These are phyloP conservation scores for Zarea fungicola DNA, from an alignment of 2,329 filamentous ascomycete genomes.

Conservation along the genomic window DNA sequence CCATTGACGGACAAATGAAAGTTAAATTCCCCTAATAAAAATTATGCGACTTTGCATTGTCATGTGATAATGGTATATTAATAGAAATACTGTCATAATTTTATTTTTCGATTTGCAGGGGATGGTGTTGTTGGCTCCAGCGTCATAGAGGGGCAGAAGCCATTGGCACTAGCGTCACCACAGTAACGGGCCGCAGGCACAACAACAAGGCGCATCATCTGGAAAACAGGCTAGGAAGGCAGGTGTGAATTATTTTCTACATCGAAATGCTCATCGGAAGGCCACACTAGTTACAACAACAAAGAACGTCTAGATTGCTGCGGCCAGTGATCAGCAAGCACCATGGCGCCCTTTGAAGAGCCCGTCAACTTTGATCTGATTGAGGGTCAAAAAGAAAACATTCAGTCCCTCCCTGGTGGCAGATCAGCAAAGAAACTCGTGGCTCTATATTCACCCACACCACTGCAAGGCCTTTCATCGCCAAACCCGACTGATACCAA, in stretches of 20 bases:
- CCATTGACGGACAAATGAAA: background rate
- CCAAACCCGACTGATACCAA: constrained; percentile 67
- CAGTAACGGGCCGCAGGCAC: constrained; percentile 8
- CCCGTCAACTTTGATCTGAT: constrained; percentile 82
- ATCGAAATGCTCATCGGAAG: background rate
- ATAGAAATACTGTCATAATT: background rate
- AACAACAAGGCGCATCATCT: constrained; percentile 2
- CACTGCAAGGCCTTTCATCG: constrained; percentile 51
- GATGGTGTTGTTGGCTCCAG: background rate
- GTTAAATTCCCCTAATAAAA: background rate
- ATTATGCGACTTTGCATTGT: too few relatives aligned
- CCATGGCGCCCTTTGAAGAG: constrained; percentile 47
- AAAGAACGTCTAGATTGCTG: background rate
- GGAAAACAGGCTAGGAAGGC: background rate
- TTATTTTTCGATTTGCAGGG: background rate
- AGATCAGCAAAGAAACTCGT: constrained; percentile 86
- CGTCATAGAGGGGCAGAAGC: background rate
- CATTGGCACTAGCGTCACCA: constrained; percentile 6
- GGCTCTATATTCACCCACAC: constrained; percentile 68
- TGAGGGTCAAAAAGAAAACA: constrained; percentile 96
- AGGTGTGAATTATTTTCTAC: background rate
- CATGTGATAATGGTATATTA: background rate
- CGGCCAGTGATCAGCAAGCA: background rate
- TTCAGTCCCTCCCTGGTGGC: constrained; percentile 82
- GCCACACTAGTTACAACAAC: background rate